These are phyloP conservation scores for Macrolepiota fuliginosa DNA, from an alignment of 768 basidiomycete genomes.

Conservation along the genomic window DNA sequence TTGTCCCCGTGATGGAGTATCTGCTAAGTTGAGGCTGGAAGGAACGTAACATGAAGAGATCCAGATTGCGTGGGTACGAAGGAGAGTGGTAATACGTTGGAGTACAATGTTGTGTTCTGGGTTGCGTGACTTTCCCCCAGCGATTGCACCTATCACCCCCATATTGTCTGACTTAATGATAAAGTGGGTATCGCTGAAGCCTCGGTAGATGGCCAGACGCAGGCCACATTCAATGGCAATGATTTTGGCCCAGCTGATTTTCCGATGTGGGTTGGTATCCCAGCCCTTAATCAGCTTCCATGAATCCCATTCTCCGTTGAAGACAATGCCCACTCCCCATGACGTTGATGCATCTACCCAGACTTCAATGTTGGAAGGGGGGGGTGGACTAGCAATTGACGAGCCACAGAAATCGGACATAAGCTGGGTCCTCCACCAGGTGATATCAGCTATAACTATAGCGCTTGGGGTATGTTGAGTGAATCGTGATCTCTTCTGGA, in stretches of 20 bases:
- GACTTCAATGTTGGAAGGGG: too few species aligned
- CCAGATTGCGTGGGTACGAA: constrained; percentile 3
- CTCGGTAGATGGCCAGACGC: neutral
- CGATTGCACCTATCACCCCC: constrained; percentile 28
- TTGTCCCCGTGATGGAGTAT: constrained; percentile 12
- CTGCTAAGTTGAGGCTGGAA: constrained; percentile 12
- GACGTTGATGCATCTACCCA: too few species aligned
- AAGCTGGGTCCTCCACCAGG: constrained; percentile 28
- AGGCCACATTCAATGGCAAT: constrained; percentile 26
- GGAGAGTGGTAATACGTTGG: constrained; percentile 6
- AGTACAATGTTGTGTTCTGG: constrained; percentile 18
- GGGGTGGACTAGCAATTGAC: constrained; percentile 39
- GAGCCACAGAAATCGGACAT: too few species aligned
- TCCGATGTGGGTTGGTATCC: constrained; percentile 13
- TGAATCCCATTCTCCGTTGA: constrained; percentile 25
- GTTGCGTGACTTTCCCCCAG: constrained; percentile 18
- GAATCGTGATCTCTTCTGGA: constrained; percentile 18
- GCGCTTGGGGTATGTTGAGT: constrained; percentile 14
- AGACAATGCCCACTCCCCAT: constrained; percentile 32
- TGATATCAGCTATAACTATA: constrained; percentile 22
- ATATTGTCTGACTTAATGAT: constrained; percentile 31
- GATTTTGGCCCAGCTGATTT: constrained; percentile 29
- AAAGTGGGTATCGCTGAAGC: constrained; percentile 20
- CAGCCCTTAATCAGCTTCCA: constrained; percentile 19
- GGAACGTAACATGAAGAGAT: constrained; percentile 5